Conservation (phyloP, 2,329 filamentous ascomycete genomes). For the Colletotrichum shisoi region DNA sequence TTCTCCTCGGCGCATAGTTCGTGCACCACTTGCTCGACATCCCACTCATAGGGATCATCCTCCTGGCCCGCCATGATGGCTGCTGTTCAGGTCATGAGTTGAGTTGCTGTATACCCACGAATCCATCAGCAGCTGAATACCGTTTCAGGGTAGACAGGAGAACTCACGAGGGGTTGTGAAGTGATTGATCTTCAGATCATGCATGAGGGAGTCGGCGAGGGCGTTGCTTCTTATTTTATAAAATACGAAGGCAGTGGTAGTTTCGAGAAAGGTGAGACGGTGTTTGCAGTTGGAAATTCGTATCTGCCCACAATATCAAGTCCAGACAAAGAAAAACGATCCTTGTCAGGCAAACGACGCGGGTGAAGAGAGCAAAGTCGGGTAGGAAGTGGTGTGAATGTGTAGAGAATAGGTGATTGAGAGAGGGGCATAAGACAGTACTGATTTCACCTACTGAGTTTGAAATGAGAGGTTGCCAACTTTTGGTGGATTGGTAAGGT, state of each 20-base stretch:
- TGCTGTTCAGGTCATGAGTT: slow-evolving; percentile 10
- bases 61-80: slow-evolving; percentile 47
- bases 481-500: not conserved
- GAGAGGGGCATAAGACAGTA: not conserved
- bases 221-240: not conserved
- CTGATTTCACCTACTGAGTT: not conserved
- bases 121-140: not conserved
- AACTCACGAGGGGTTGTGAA: not conserved
- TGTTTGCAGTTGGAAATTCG: not conserved
- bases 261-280: not conserved
- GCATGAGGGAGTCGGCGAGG: slow-evolving; percentile 1
- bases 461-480: no score
- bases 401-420: not conserved
- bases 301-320: not conserved
- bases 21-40: slow-evolving; percentile 69
- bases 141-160: not conserved
- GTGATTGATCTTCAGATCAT: not conserved
- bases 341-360: slow-evolving; percentile 1
- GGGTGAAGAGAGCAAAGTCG: not conserved
- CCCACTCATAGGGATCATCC: slow-evolving; percentile 78
- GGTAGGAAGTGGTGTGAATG: not conserved
- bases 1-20: slow-evolving; percentile 66
- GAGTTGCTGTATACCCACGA: not conserved
- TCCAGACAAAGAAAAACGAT: not conserved
- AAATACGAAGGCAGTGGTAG: not conserved